Conservation (phyloP, 257 asterid genomes). For the Apocynum venetum region DNA sequence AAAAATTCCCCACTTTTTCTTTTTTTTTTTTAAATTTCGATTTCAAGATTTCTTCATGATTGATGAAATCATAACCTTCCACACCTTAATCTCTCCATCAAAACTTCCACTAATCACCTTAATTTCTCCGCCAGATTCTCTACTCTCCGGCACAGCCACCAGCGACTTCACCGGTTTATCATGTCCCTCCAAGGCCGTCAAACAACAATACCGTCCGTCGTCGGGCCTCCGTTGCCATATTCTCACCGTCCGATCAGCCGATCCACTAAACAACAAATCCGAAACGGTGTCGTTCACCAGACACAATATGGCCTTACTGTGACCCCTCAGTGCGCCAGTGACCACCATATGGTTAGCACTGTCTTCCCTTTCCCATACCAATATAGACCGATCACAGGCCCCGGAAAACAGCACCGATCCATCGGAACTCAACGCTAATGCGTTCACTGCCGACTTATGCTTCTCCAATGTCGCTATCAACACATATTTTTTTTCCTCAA, state of each 20-base stretch:
- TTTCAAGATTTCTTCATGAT: slow-evolving; percentile 5
- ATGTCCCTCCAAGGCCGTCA: slow-evolving; percentile 72
- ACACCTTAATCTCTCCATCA: slow-evolving; percentile 77
- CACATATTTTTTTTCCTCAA: slow-evolving; percentile 32
- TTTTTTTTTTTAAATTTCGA: not conserved
- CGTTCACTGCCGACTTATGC: slow-evolving; percentile 82
- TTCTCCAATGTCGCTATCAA: slow-evolving; percentile 57
- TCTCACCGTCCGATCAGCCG: slow-evolving; percentile 87
- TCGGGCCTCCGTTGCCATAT: slow-evolving; percentile 58
- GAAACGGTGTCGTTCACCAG: slow-evolving; percentile 26
- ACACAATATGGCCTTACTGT: slow-evolving; percentile 58
- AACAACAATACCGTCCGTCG: slow-evolving; percentile 57
- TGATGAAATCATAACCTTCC: slow-evolving; percentile 47
- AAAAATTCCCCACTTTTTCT: not conserved
- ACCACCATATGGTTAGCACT: slow-evolving; percentile 79
- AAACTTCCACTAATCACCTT: slow-evolving; percentile 83
- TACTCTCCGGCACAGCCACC: slow-evolving; percentile 32
- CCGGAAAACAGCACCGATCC: slow-evolving; percentile 81
- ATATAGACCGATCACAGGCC: slow-evolving; percentile 71
- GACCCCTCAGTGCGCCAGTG: slow-evolving; percentile 78
- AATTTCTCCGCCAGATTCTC: slow-evolving; percentile 29
- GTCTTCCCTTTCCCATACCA: slow-evolving; percentile 94
- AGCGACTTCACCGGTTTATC: slow-evolving; percentile 71
- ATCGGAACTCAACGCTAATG: slow-evolving; percentile 49
- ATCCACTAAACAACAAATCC: slow-evolving; percentile 70